Evolutionary conservation across 176 grass and related monocot genomes (phyloP), one percentile per base, ranked within the genome.

Genomic region (Urochloa ruziziensis): DNA sequence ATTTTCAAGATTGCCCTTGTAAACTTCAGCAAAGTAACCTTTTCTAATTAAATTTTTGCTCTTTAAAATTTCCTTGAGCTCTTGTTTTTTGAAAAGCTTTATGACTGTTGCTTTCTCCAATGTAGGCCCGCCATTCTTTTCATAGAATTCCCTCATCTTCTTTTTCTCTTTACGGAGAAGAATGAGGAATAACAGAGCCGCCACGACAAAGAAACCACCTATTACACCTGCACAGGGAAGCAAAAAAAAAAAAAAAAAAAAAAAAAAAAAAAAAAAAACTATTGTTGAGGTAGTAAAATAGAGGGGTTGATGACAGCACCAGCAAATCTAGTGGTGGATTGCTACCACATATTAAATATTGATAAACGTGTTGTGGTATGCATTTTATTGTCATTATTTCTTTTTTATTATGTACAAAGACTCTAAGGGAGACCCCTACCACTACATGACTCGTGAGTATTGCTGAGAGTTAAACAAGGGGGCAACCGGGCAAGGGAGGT

Each of bases 131-230:
- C 34, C 39, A 8, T 70, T 70, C 11, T 24, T 70, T 25, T 15
- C 10, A 3, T 25, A 70, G 5, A 70, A 43, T 2, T 60, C 58
- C 13, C 14, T 36, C 23, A n/a, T 59, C 74, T 35, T 59, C 14
- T 18, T 80, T 79, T 42, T 80, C 43, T 65, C 48, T 62, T 64
- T 62, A 15, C 28, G 48, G 17, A 51, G 46, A 56, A 76, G 73
- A 61, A 61, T 14, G 10, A 61, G 4, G 1, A 39, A 58, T 61
- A 34, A 23, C 25, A 79, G 7, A 60, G 5, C 5, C 3, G n/a
- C 54, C 21, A 79, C 7, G 17, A 56, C 7, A 23, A 58, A 17
- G 17, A 67, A 10, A 67, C 63, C 18, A 2, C 30, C 12, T 18
- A 30, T 30, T 10, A 4, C 24, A 29, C 68, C 39, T 71, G 34